Conservation (phyloP, 768 basidiomycete genomes). For the Lepiota subincarnata region DNA sequence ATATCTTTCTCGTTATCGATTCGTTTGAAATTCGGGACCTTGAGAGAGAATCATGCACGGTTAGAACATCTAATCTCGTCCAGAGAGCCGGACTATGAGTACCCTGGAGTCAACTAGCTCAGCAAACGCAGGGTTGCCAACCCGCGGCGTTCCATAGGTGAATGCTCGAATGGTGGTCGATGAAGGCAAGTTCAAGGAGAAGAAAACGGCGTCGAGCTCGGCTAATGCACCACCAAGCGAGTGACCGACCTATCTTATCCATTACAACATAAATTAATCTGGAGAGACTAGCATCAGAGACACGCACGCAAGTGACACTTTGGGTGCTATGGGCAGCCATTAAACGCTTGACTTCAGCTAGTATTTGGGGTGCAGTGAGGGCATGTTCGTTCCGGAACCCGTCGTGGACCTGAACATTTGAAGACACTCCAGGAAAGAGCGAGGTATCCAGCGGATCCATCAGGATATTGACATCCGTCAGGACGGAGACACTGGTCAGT, state of each 20-base stretch:
- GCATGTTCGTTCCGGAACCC: slow-evolving; percentile 54
- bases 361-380: slow-evolving; percentile 38
- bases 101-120: slow-evolving; percentile 45
- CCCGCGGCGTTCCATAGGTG: slow-evolving; percentile 49
- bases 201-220: slow-evolving; percentile 45
- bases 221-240: slow-evolving; percentile 52
- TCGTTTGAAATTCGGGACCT: slow-evolving; percentile 35
- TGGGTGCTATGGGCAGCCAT: slow-evolving; percentile 33
- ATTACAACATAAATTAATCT: background rate
- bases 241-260: slow-evolving; percentile 35
- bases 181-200: slow-evolving; percentile 44
- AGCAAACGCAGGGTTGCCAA: slow-evolving; percentile 50
- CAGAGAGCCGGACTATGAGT: background rate
- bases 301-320: slow-evolving; percentile 37
- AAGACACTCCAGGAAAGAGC: slow-evolving; percentile 53
- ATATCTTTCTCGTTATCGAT: slow-evolving; percentile 40
- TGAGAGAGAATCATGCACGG: background rate
- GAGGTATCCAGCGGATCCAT: slow-evolving; percentile 34
- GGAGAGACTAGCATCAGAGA: background rate
- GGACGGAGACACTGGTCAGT: slow-evolving; percentile 35
- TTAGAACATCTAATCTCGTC: background rate
- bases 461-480: slow-evolving; percentile 46
- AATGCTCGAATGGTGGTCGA: slow-evolving; percentile 35
- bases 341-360: slow-evolving; percentile 38
- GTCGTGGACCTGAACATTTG: slow-evolving; percentile 41